Percentiles rank a stretch among this genome's conserved stretches.
phyloP scores from a whole-genome alignment of 768 basidiomycete species.

The Suillus subluteus region DNA sequence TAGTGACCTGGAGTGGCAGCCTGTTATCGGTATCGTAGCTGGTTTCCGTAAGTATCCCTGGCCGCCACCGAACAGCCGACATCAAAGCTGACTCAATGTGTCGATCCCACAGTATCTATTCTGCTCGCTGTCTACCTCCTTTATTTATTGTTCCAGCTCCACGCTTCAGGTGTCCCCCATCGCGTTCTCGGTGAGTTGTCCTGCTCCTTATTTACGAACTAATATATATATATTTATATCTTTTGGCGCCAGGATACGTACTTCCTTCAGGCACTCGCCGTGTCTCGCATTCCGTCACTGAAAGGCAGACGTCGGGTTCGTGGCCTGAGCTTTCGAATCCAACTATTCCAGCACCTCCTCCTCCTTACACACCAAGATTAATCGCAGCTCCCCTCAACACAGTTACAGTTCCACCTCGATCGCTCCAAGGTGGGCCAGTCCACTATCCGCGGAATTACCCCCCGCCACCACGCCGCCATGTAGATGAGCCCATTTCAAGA shows the following conservation, averaged over 20 bases:
- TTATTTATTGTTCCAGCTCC: neutral
- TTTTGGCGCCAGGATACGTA: neutral
- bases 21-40: neutral
- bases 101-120: neutral
- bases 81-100: neutral
- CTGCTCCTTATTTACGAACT: neutral
- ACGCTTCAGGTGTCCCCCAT: neutral
- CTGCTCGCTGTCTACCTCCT: neutral
- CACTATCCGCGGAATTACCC: neutral
- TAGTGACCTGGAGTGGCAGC: neutral
- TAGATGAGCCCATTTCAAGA: neutral
- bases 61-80: neutral
- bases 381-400: neutral
- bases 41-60: neutral
- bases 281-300: neutral
- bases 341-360: neutral
- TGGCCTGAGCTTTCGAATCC: neutral
- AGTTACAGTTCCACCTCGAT: neutral
- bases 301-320: no score
- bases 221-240: neutral
- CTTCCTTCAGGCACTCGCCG: neutral
- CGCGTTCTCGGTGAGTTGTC: neutral
- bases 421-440: neutral
- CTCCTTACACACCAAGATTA: neutral
- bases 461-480: neutral